Evolutionary conservation across 441 rosid genomes (phyloP), one percentile per base, ranked within the genome.

Genomic region (Flueggea neowawraea): DNA sequence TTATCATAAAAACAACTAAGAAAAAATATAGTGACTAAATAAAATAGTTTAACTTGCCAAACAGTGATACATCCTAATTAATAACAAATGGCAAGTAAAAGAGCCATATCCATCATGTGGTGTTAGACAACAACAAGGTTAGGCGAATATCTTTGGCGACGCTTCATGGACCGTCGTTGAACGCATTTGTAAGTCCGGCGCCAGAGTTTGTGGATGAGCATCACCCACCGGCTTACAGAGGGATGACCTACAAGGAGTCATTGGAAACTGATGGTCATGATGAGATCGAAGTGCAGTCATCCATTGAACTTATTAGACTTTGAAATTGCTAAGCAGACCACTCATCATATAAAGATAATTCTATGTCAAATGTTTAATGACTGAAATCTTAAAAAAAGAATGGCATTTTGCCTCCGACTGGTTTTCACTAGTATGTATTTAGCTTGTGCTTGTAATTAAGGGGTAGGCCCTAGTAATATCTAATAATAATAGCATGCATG

Each of bases 131-230:
- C 43, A 73, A 70, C 61, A 41, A 67, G 55, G 61, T 61, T 1
- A 58, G 33, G 52, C 67, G 81, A 31, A 67, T 77, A 10, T 67
- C 78, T 3, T 15, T 73, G 52, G 78, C 70, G 60, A 67, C 70
- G 5, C 66, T 73, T 39, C 75, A 73, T 22, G 78, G 81, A 47
- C 81, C 81, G n/a, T 66, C 72, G 10, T 12, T 73, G 4, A 56
- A 77, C 43, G 54, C 63, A 14, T n/a, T 61, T 15, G 71, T 77
- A 12, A 33, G 52, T 16, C 81, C 75, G 16, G 73, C 67, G 0
- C 16, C 52, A 8, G 62, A 65, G 60, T 61, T 73, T 9, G 52
- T 69, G 4, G 65, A 69, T 12, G 53, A 57, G 12, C 12, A 44
- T 53, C 67, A 50, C 32, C 65, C 69, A 0, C 15, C 44, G 10